Evolutionary conservation across 306 rosid species (phyloP), one percentile per base, ranked within the genome.

Genomic region (barrel medic (Medicago truncatula)): DNA sequence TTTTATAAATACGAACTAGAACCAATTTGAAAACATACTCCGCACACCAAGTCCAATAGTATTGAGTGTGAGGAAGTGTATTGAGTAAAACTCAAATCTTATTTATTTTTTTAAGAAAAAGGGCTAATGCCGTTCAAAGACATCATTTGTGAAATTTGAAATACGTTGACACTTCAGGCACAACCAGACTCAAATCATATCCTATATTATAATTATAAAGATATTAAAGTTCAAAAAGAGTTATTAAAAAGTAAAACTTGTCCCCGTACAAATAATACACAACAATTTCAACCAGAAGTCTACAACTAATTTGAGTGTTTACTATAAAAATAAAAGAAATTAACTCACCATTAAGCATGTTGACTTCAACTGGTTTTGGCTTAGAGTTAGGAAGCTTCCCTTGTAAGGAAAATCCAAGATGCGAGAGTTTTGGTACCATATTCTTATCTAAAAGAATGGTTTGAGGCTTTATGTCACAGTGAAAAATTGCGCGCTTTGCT

Each of bases 401-500:
- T 8, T 13, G 38, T 0, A 67, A 7, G 25, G 49, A 73, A 9
- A 67, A 2, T 10, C 68, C 14, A 3, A 82, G 59, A 10, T n/a
- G 64, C 4, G 64, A 1, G 1, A 82, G 71, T 61, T 67, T 78
- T 6, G 82, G 63, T 4, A 18, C 62, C 68, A 82, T 25, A 20
- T 21, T 78, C 7, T 23, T 3, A 74, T 73, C 80, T 67, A 67
- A 21, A 9, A 80, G 70, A 52, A 80, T 67, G 40, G 2, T 67
- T 0, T 4, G 0, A 3, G 31, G 41, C 9, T 15, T 31, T 12
- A 72, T 12, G 18, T 16, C 14, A 23, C 74, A 5, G 3, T 59
- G 74, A 34, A 84, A 4, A 34, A 84, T 23, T 6, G 25, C 25
- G 8, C 69, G 66, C 52, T 73, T 80, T 47, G 74, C 49, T n/a